Conservation (phyloP, 2,329 filamentous ascomycete species). For the Fusarium beomiforme region DNA sequence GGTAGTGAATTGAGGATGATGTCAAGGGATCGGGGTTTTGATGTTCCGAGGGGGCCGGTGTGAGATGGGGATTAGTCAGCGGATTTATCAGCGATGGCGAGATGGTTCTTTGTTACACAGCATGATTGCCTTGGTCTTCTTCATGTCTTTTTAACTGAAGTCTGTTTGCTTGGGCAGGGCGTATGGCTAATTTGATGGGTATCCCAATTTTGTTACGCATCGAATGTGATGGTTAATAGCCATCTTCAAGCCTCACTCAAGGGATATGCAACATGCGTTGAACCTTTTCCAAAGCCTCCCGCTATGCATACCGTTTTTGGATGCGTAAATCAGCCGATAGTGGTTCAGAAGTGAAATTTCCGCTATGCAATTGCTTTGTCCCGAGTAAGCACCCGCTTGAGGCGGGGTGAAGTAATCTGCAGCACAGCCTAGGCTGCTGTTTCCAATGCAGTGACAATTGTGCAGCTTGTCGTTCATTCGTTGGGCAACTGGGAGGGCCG, state of each 20-base stretch:
- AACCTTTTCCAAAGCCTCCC: background rate
- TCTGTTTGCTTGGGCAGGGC: too few relatives aligned
- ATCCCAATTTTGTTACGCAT: background rate
- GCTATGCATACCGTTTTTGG: conserved; percentile 11
- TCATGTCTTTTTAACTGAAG: too few relatives aligned
- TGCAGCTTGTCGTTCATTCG: conserved; percentile 11
- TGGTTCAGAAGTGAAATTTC: background rate
- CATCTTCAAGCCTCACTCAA: background rate
- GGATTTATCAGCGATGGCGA: conserved; percentile 11
- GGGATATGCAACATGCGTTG: background rate
- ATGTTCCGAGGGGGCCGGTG: background rate
- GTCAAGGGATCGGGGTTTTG: conserved; percentile 20
- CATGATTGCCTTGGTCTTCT: accelerated
- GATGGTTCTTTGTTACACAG: background rate
- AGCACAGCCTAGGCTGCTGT: conserved; percentile 8
- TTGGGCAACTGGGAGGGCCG: background rate
- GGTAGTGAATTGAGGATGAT: conserved; percentile 3
- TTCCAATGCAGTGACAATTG: background rate
- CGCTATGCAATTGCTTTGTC: background rate
- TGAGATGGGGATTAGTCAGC: conserved; percentile 2
- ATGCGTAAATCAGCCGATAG: accelerated
- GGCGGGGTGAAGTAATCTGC: background rate
- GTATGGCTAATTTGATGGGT: too few relatives aligned
- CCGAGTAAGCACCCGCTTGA: background rate
- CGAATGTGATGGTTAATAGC: background rate